A percentile compares a stretch with the other conserved stretches of the same genome.
phyloP scores from a whole-genome alignment of 2,329 filamentous ascomycete genomes.

The Fonsecaea pugnacius region DNA sequence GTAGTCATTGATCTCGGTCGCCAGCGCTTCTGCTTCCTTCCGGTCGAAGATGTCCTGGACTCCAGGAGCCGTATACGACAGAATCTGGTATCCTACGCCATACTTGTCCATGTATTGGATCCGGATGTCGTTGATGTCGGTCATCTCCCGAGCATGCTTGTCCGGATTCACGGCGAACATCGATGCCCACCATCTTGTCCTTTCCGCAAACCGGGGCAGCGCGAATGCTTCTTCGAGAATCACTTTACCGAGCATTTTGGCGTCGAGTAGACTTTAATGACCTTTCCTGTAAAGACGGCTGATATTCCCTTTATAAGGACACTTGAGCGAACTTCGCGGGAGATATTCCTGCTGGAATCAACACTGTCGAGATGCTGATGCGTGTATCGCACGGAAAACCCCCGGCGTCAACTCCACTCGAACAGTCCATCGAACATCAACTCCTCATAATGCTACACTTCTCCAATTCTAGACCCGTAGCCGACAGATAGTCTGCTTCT shows the following conservation, averaged over 20 bases:
- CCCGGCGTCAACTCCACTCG: not conserved
- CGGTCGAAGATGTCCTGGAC: slow-evolving; percentile 39
- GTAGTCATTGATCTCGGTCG: slow-evolving; percentile 40
- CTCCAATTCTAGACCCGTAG: not conserved
- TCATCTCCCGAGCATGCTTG: slow-evolving; percentile 62
- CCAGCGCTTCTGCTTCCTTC: slow-evolving; percentile 38
- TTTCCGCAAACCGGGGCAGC: slow-evolving; percentile 58
- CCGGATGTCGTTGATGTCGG: slow-evolving; percentile 34
- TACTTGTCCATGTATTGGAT: slow-evolving; percentile 37
- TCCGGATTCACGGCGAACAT: slow-evolving; percentile 64
- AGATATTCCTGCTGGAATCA: not conserved
- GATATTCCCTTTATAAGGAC: not conserved
- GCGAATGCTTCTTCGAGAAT: slow-evolving; percentile 43
- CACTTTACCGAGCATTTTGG: slow-evolving; percentile 57
- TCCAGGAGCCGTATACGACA: slow-evolving; percentile 40
- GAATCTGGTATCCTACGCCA: slow-evolving; percentile 40
- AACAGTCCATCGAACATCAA: not conserved
- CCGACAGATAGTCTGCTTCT: not conserved
- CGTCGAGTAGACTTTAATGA: not conserved
- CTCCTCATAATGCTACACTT: not conserved
- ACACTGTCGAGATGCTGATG: not conserved
- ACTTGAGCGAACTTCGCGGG: not conserved
- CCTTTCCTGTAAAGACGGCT: not conserved
- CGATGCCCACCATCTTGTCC: slow-evolving; percentile 64
- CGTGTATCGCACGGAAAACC: not conserved